phyloP scores from a whole-genome alignment of 192 early-diverging fungal genomes.

The Podila epicladia region DNA sequence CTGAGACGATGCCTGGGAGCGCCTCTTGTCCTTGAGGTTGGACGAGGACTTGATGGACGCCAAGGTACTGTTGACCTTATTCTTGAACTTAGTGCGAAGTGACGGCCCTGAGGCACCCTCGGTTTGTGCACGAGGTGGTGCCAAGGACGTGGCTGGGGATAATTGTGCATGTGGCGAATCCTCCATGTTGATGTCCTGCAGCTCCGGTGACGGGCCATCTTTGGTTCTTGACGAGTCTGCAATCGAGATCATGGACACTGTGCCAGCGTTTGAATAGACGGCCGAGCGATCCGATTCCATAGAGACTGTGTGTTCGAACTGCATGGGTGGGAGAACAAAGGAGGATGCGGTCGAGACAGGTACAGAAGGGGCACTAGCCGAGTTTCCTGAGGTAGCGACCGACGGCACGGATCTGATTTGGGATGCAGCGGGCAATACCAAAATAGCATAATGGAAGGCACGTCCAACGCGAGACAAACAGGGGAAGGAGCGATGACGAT shows the following conservation, averaged over 20 bases:
- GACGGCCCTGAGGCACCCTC: slow-evolving; percentile 11
- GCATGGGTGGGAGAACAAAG: slow-evolving; percentile 15
- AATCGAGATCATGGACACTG: neutral
- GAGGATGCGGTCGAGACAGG: slow-evolving; percentile 7
- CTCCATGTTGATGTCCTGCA: neutral
- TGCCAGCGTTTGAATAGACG: neutral
- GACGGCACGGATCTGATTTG: too few relatives aligned
- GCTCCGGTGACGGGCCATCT: neutral
- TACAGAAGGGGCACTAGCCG: slow-evolving; percentile 5
- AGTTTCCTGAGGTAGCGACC: too few relatives aligned
- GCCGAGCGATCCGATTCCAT: neutral
- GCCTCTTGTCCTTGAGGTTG: slow-evolving; percentile 20
- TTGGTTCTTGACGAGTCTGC: neutral
- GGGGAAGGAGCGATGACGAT: neutral
- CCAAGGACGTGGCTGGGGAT: neutral
- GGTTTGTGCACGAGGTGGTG: neutral
- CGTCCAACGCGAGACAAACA: neutral
- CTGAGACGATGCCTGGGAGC: neutral
- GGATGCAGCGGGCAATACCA: too few relatives aligned
- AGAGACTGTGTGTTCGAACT: neutral
- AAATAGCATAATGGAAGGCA: too few relatives aligned
- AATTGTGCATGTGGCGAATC: neutral
- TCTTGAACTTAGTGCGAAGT: slow-evolving; percentile 38
- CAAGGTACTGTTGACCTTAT: slow-evolving; percentile 31
- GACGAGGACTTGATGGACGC: slow-evolving; percentile 45